Base-by-base conservation (phyloP, 2,329 filamentous ascomycete genomes). In the Didymella sp. region DNA sequence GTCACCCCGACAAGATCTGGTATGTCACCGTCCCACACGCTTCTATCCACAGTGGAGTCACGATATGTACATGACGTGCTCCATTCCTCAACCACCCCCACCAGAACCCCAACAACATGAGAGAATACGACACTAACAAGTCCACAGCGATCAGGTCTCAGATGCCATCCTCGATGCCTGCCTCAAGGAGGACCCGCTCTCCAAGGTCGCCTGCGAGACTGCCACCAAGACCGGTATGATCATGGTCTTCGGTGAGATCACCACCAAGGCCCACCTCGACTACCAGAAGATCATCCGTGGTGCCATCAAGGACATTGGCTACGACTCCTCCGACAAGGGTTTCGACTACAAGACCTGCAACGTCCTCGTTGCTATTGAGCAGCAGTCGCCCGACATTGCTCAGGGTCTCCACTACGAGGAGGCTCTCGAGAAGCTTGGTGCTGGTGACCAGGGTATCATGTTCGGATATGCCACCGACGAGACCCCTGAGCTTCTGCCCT, bases 281-380 rank as follows among this genome's bases (percentile, higher is more conserved):
- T 99, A 97, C 89, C 95, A 99, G 82, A 96, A 93, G 85, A 85
- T 97, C 74, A 92, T 99, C 80, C 94, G 95, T 80, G 81, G 88
- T 66, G 87, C 93, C 78, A 92, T 99, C 87, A 94, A 96, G 87
- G 94, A 96, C 78, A 99, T 99, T 77, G 95, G 95, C 74, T 99
- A 98, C 82, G 95, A 99, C 82, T 87, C 90, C 81, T 98, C 95
- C 54, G 85, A 86, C 74, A 99, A 99, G 89, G 95, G 95, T 64
- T 99, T 99, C 82, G 95, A 99, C 85, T 96, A 97, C 92, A 98
- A 98, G 89, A 99, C 95, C 71, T 94, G 90, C 85, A 98, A 97
- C 85, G 87, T 99, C 76, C 88, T 98, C 72, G 93, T 98, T 73
- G 95, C 94, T 82, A 97, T 99, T 80, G 95, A 99, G 89, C 88